Base-by-base conservation (phyloP, 208 protist genomes). In the Trypanosoma melophagium region DNA sequence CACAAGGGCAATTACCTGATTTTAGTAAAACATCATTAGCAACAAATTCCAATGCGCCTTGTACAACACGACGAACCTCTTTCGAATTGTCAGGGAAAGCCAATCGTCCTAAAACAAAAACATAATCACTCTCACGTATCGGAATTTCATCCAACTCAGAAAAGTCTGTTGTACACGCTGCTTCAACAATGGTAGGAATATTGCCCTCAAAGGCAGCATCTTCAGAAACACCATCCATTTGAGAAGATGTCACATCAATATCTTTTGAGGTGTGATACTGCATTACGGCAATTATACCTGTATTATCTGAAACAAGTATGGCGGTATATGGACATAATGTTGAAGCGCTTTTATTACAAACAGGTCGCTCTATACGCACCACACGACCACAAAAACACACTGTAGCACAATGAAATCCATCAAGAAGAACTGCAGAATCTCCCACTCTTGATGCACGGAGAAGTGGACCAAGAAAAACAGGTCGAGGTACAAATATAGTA, bases 61-160 rank as follows among this genome's bases (percentile, higher is more conserved):
- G 31, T 14, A 72, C 41, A 14, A 74, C 64, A 35, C 58, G 31
- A 1, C 58, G 72, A 12, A 73, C 41, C 8, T 62, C 58, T 16
- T 24, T 79, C 22, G 41, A 64, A 54, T 28, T 74, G 12, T 91
- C 85, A 0, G 76, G 71, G 60, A 87, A 91, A 2, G 61, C 61
- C 12, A 91, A 60, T 19, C 73, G 63, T 0, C 85, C 85, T 1
- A 73, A 41, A 51, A 75, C 82, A 56, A 86, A 67, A 0, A 87
- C 77, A 66, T 91, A 87, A 71, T 91, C 85, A 60, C 79, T 76
- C 14, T 83, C 62, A 24, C 38, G 44, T 10, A 84, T n/a, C n/a
- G n/a, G n/a, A n/a, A n/a, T n/a, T n/a, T n/a, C n/a, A n/a, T n/a
- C n/a, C n/a, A n/a, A n/a, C n/a, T n/a, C n/a, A n/a, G n/a, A n/a